Evolutionary conservation across 2,329 filamentous ascomycete species (phyloP), one percentile per base, ranked within the genome.

Genomic region (Gremmenia infestans): DNA sequence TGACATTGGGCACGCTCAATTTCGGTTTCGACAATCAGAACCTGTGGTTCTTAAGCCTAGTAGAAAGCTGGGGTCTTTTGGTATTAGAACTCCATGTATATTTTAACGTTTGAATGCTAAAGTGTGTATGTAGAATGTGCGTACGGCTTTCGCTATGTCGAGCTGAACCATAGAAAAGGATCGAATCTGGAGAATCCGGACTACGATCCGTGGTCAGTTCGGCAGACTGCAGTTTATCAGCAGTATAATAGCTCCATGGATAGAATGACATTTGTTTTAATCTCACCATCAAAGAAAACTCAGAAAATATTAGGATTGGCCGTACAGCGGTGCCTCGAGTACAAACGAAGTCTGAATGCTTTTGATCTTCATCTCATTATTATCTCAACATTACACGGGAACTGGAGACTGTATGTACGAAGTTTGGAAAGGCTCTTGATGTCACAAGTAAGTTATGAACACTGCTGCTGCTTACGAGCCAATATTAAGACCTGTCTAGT

Each of bases 161-260:
- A 54, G 17, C 19, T 52, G 9, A 62, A 62, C 36, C 14, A 53
- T 12, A 35, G 60, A 14, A 35, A 25, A 6, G 17, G 42, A 17
- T 3, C 17, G 5, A 17, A 32, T 7, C 37, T 17, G 37, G 37
- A 50, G 1, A 52, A 55, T 36, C 53, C 55, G 2, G 58, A 62
- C 46, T 60, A 58, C 25, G 58, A 60, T 48, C 54, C 52, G 14
- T 62, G 60, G 60, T 62, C 60, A 6, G 35, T 62, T 5, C 22
- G 60, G 4, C 60, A 60, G 43, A 59, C 32, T 5, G 52, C 56
- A 37, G 50, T 62, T 3, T 62, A 62, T 32, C 58, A 60, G 23
- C 48, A 56, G n/a, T 60, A 60, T 35, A 32, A 57, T 23, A 45
- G 50, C 15, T 8, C n/a, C 22, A 32, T 43, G 17, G 39, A 53